phyloP scores from a whole-genome alignment of 805 yeast genomes.

The Myxozyma monticola region DNA sequence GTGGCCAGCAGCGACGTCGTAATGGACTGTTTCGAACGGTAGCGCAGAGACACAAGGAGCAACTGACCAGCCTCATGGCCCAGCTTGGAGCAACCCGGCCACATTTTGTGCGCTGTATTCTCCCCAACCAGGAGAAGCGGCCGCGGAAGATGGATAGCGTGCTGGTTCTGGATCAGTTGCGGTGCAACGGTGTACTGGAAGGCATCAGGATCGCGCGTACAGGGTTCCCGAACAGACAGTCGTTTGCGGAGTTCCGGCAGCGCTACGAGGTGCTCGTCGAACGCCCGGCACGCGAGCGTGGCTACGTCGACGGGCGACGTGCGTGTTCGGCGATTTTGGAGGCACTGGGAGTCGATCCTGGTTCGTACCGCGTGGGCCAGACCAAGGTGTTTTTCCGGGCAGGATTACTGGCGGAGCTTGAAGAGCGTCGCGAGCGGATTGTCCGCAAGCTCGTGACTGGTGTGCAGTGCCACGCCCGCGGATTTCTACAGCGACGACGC shows the following conservation, averaged over 20 bases:
- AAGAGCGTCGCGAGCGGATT: constrained; percentile 68
- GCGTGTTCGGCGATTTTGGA: constrained; percentile 68
- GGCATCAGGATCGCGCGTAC: constrained; percentile 97
- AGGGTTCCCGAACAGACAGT: constrained; percentile 92
- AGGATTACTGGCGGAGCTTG: constrained; percentile 76
- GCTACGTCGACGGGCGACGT: constrained; percentile 54
- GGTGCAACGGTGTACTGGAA: constrained; percentile 97
- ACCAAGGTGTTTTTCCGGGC: constrained; percentile 74
- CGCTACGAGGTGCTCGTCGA: constrained; percentile 72
- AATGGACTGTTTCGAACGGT: constrained; percentile 67
- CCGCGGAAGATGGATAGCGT: constrained; percentile 71
- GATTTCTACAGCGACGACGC: constrained; percentile 55
- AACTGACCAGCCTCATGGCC: constrained; percentile 65
- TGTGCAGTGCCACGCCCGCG: constrained; percentile 68
- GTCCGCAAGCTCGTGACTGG: constrained; percentile 55
- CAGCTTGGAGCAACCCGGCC: constrained; percentile 84
- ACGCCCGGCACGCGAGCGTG: constrained; percentile 37
- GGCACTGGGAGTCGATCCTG: constrained; percentile 58
- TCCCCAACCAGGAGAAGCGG: constrained; percentile 78
- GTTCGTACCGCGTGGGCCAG: constrained; percentile 64
- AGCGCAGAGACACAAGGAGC: constrained; percentile 86
- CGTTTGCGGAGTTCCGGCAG: constrained; percentile 73
- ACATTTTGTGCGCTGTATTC: constrained; percentile 92
- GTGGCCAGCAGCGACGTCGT: constrained; percentile 31
- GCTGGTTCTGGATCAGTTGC: constrained; percentile 80